Evolutionary conservation across 2,329 filamentous ascomycete species (phyloP).

Genomic region (Calonectria montana): DNA sequence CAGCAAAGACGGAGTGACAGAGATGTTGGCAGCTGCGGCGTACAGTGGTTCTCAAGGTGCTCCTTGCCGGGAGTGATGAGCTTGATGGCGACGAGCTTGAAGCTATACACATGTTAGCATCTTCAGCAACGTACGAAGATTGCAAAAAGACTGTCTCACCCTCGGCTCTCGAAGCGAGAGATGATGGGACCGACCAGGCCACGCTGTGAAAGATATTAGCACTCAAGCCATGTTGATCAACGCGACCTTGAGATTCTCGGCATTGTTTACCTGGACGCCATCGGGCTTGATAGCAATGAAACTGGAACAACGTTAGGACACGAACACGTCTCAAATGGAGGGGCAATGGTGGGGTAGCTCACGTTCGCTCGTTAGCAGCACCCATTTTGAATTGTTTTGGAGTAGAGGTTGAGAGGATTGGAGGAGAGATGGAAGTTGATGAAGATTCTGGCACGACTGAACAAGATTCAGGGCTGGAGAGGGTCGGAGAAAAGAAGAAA

Average conservation of each 20-base stretch:
- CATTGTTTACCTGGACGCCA: conserved; percentile 87
- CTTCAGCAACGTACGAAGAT: conserved; percentile 24
- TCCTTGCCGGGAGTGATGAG: conserved; percentile 87
- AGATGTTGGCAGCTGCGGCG: conserved; percentile 44
- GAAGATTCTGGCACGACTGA: conserved; percentile 42
- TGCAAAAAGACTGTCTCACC: conserved; percentile 62
- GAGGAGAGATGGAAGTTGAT: conserved; percentile 44
- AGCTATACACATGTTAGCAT: conserved; percentile 64
- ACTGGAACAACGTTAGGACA: conserved; percentile 62
- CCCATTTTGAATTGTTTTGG: conserved; percentile 63
- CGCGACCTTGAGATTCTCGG: neutral
- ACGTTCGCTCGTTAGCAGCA: conserved; percentile 87
- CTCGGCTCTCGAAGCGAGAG: conserved; percentile 96
- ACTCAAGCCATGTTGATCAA: neutral
- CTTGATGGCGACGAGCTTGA: conserved; percentile 99
- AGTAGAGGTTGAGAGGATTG: conserved; percentile 41
- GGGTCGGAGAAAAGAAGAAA: conserved; percentile 49
- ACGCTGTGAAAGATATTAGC: conserved; percentile 69
- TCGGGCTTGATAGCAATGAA: conserved; percentile 99
- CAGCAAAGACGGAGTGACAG: conserved; percentile 37
- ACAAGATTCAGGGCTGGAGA: conserved; percentile 43
- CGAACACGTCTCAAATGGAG: conserved; percentile 26
- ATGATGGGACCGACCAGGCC: conserved; percentile 98
- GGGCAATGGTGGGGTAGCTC: conserved; percentile 58
- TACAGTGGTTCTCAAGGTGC: conserved; percentile 97